Evolutionary conservation across 2,329 filamentous ascomycete species (phyloP), one percentile per base, ranked within the genome.

Genomic region (Ceratocystis destructans): DNA sequence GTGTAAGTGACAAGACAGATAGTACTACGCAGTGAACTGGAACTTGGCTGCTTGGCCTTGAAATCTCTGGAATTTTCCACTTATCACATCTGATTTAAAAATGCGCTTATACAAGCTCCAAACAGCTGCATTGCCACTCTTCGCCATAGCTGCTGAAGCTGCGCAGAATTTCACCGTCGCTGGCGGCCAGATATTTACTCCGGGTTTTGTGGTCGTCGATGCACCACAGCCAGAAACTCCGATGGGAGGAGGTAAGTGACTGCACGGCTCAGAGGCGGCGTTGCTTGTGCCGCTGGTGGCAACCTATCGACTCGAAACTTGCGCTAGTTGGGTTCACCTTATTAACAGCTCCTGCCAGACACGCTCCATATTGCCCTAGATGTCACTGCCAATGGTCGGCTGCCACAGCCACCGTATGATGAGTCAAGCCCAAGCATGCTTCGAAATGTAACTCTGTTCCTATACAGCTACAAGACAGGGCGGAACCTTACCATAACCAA

Each of bases 401-500:
- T 89, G 22, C 78, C 80, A n/a, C 64, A 65, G 55, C 64, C 64
- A 17, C 80, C 83, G 0, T 79, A 83, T 69, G 76, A 79, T 3
- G 71, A 76, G n/a, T 77, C 82, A 70, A 80, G 79, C 31, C 75
- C 80, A 6, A 85, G 81, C 64, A 76, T 79, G 67, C 83, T 88
- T 69, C 79, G 82, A 74, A 84, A 84, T 72, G 83, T 88, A 71
- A 85, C 82, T 66, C 79, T 88, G 67, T 88, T 88, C 72, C 78
- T 89, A 12, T 87, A 82, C 69, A 87, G 84, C 73, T 85, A 83
- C 71, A 72, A 73, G n/a, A 83, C 83, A 0, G 78, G 79, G 17
- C 81, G 82, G 68, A 89, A 89, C 74, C 83, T 89, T 70, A 89
- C 86, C 37, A 81, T 88, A 68, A 82, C 83, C 3, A 87, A 87